phyloP scores from a whole-genome alignment of 2,329 filamentous ascomycete genomes.

The Curvularia lunata region DNA sequence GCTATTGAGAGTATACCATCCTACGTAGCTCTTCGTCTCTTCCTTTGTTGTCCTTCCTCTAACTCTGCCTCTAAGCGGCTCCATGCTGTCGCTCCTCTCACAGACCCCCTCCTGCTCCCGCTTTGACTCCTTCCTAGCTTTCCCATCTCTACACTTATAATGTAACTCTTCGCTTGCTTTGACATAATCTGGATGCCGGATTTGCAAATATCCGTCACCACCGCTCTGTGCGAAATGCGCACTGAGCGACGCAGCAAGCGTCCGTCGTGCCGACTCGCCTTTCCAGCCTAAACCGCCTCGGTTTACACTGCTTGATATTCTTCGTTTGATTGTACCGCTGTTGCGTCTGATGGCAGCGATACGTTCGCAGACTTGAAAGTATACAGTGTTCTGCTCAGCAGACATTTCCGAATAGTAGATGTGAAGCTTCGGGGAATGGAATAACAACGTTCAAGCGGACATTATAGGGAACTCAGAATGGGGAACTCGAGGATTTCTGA shows the following conservation, averaged over 20 bases:
- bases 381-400: neutral
- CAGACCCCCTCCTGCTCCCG: neutral
- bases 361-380: constrained; percentile 5
- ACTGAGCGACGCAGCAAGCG: neutral
- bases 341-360: constrained; percentile 4
- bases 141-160: neutral
- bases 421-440: neutral
- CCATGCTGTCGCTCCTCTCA: constrained; percentile 7
- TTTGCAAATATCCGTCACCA: neutral
- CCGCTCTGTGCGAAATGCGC: neutral
- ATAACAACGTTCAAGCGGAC: neutral
- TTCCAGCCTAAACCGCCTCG: neutral
- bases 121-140: neutral
- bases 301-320: neutral
- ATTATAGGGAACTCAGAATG: neutral
- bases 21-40: neutral
- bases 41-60: neutral
- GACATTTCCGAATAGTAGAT: neutral
- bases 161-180: too few species aligned
- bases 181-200: neutral
- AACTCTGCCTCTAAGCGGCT: neutral
- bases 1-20: constrained; percentile 3
- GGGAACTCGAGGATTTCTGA: neutral
- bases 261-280: neutral
- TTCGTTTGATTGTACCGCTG: neutral